Evolutionary conservation across 2,329 filamentous ascomycete species (phyloP).

Genomic region (Claviceps sp.): DNA sequence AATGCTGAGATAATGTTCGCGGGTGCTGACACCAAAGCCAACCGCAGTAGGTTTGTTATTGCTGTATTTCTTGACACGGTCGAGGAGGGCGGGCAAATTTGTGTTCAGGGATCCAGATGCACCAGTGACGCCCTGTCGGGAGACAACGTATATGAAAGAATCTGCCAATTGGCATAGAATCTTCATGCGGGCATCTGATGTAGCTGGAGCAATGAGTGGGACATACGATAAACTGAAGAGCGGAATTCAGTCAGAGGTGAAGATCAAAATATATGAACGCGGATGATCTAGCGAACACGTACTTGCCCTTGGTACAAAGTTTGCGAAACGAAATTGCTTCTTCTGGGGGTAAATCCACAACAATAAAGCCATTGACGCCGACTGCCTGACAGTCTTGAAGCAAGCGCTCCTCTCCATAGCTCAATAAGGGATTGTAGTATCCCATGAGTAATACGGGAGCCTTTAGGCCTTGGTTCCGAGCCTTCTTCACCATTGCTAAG

Average conservation of each 20-base stretch:
- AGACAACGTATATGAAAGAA: constrained; percentile 98
- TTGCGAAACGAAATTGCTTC: constrained; percentile 87
- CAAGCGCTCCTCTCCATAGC: constrained; percentile 85
- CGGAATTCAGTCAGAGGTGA: background rate
- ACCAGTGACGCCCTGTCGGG: constrained; percentile 91
- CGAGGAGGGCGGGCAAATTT: constrained; percentile 67
- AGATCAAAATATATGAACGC: background rate
- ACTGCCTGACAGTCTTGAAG: constrained; percentile 71
- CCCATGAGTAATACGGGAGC: constrained; percentile 90
- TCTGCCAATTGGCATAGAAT: constrained; percentile 92
- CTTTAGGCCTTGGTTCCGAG: constrained; percentile 62
- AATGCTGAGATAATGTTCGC: constrained; percentile 83
- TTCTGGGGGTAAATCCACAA: constrained; percentile 90
- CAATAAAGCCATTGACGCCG: constrained; percentile 90
- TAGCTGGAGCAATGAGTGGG: constrained; percentile 89
- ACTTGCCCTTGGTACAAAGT: constrained; percentile 66
- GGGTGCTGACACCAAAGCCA: constrained; percentile 90
- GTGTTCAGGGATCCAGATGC: constrained; percentile 72
- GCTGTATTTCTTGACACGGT: constrained; percentile 81
- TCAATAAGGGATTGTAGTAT: constrained; percentile 93
- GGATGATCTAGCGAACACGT: constrained; percentile 18
- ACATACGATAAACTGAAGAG: constrained; percentile 69
- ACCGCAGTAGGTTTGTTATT: constrained; percentile 83
- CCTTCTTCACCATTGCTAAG: constrained; percentile 71
- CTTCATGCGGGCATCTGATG: constrained; percentile 86